phyloP scores from a whole-genome alignment of 2,329 filamentous ascomycete species.

The Sarocladium oryzae region DNA sequence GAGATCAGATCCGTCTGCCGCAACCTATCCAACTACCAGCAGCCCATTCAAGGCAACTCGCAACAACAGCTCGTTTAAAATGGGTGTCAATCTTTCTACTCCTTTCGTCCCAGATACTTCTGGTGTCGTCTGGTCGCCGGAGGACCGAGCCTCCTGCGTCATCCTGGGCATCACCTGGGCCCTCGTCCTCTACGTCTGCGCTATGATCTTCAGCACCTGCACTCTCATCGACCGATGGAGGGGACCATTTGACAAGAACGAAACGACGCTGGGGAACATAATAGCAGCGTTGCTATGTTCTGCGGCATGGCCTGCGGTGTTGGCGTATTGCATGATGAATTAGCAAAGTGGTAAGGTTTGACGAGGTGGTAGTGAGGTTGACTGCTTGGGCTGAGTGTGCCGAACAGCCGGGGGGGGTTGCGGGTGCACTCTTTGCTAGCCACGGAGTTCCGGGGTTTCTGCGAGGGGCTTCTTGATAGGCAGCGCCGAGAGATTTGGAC shows the following conservation, averaged over 20 bases:
- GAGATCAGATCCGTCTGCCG: no score
- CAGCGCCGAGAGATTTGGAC: conserved; percentile 1
- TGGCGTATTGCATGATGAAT: conserved; percentile 24
- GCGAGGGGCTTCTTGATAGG: not conserved
- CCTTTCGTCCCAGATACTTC: conserved; percentile 31
- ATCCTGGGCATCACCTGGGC: conserved; percentile 29
- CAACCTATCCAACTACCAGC: not conserved
- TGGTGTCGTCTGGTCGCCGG: conserved; percentile 22
- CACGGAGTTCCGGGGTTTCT: not conserved
- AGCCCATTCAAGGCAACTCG: not conserved
- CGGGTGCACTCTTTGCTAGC: not conserved
- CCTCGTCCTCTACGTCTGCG: conserved; percentile 28
- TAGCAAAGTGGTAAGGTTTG: not conserved
- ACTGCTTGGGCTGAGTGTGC: no score
- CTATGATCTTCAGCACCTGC: conserved; percentile 36
- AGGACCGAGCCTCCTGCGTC: conserved; percentile 25
- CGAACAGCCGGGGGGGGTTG: no score
- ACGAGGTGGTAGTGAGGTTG: no score
- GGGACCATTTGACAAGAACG: conserved; percentile 28
- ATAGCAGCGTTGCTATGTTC: conserved; percentile 26
- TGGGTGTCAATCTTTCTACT: conserved; percentile 35
- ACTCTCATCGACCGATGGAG: conserved; percentile 37
- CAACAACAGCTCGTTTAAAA: conserved; percentile 15
- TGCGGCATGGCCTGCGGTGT: conserved; percentile 29
- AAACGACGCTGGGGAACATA: conserved; percentile 21